A percentile compares a stretch with the other conserved stretches of the same genome.
phyloP scores from a whole-genome alignment of 306 rosid species.

The Quercus alba region DNA sequence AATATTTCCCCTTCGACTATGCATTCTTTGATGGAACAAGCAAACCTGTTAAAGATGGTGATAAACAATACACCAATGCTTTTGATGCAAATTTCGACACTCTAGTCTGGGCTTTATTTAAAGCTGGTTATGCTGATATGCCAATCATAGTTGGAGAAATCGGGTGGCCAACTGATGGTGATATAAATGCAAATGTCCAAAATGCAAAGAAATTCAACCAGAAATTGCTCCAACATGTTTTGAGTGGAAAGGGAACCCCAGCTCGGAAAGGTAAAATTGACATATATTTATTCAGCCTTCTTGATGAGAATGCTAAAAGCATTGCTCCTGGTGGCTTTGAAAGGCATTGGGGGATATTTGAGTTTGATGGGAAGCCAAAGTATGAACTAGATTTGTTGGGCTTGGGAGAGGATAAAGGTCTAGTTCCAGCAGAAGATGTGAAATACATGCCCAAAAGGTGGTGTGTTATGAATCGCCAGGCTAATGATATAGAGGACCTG shows the following conservation, averaged over 20 bases:
- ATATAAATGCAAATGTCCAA: slow-evolving; percentile 48
- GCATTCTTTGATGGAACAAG: slow-evolving; percentile 79
- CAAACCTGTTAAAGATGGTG: slow-evolving; percentile 63
- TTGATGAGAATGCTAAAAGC: slow-evolving; percentile 71
- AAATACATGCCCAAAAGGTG: slow-evolving; percentile 53
- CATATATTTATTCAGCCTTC: slow-evolving; percentile 62
- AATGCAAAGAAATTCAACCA: slow-evolving; percentile 70
- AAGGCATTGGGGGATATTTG: slow-evolving; percentile 92
- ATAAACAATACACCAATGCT: slow-evolving; percentile 63
- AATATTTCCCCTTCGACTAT: slow-evolving; percentile 74
- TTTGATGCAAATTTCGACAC: slow-evolving; percentile 86
- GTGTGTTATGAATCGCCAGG: slow-evolving; percentile 62
- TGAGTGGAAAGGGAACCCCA: slow-evolving; percentile 75
- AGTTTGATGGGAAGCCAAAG: slow-evolving; percentile 92
- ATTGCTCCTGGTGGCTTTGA: slow-evolving; percentile 78
- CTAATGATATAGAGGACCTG: slow-evolving; percentile 25
- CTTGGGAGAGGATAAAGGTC: slow-evolving; percentile 27
- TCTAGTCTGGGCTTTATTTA: slow-evolving; percentile 54
- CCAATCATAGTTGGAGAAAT: slow-evolving; percentile 70
- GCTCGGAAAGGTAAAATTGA: slow-evolving; percentile 52
- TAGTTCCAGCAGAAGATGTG: slow-evolving; percentile 67
- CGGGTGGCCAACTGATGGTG: slow-evolving; percentile 95
- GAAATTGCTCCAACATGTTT: slow-evolving; percentile 56
- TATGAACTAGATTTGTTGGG: slow-evolving; percentile 69
- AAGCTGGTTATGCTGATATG: slow-evolving; percentile 71